Evolutionary conservation across 2,329 filamentous ascomycete species (phyloP).

Genomic region (Microsporum canis): DNA sequence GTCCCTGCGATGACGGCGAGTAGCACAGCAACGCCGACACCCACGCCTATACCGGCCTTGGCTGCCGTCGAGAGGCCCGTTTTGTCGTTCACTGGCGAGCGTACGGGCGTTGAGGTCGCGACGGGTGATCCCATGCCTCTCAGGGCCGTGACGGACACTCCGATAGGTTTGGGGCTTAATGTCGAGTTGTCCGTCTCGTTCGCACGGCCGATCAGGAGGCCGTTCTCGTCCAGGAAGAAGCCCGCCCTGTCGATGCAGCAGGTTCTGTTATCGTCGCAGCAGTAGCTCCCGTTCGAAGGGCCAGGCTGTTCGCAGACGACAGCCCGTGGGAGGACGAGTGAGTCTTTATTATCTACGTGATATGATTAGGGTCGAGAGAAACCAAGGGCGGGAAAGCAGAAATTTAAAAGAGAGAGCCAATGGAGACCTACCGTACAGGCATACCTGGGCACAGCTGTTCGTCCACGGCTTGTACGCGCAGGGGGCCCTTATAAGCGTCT

Average conservation of each 20-base stretch:
- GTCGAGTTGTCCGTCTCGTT: background rate
- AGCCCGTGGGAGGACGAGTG: background rate
- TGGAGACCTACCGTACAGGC: background rate
- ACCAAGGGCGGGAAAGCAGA: background rate
- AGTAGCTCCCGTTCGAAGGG: background rate
- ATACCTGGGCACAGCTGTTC: conserved; percentile 2
- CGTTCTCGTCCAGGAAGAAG: background rate
- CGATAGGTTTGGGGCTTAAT: background rate
- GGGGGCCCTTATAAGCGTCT: conserved; percentile 1
- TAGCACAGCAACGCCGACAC: background rate
- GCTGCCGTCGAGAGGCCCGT: background rate
- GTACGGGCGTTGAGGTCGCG: background rate
- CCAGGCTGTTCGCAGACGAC: background rate
- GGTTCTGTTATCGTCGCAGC: conserved; percentile 2
- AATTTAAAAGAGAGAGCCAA: background rate
- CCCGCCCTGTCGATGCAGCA: background rate
- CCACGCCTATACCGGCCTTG: conserved; percentile 1
- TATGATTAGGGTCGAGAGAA: background rate
- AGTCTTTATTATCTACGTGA: background rate
- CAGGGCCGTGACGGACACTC: background rate
- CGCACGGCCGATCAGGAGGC: background rate
- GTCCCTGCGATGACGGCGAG: background rate
- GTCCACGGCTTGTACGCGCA: conserved; percentile 2
- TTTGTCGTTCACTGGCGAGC: background rate
- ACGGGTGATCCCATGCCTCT: background rate